Evolutionary conservation across 768 basidiomycete genomes (phyloP).

Genomic region (Tylopilus sp.): DNA sequence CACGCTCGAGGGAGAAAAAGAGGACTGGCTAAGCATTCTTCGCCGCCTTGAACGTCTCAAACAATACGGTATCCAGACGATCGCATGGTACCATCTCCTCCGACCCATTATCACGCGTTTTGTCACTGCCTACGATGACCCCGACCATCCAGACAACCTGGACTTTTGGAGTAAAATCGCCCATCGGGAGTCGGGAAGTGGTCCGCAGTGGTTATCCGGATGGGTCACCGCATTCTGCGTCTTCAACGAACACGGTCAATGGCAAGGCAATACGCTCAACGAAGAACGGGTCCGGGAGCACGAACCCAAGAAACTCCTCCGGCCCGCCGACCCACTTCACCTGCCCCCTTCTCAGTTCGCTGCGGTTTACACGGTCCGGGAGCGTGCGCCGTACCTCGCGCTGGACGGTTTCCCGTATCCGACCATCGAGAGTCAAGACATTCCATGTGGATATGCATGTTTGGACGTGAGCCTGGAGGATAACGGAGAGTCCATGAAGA

Average conservation of each 20-base stretch:
- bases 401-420: slow-evolving; percentile 31
- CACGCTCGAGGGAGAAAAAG: slow-evolving; percentile 40
- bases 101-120: slow-evolving; percentile 38
- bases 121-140: slow-evolving; percentile 35
- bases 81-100: slow-evolving; percentile 40
- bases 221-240: slow-evolving; percentile 41
- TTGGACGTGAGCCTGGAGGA: slow-evolving; percentile 30
- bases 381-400: slow-evolving; percentile 17
- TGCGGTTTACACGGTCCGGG: slow-evolving; percentile 23
- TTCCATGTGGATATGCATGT: slow-evolving; percentile 30
- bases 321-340: slow-evolving; percentile 26
- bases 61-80: slow-evolving; percentile 34
- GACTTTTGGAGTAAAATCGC: slow-evolving; percentile 40
- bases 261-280: slow-evolving; percentile 31
- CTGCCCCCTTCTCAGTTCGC: slow-evolving; percentile 26
- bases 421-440: slow-evolving; percentile 23
- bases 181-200: slow-evolving; percentile 26
- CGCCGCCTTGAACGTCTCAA: slow-evolving; percentile 37
- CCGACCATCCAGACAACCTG: slow-evolving; percentile 26
- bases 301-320: slow-evolving; percentile 32
- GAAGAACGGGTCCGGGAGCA: slow-evolving; percentile 27
- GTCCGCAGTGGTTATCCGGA: slow-evolving; percentile 33
- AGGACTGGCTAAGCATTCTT: slow-evolving; percentile 39
- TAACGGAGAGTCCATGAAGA: slow-evolving; percentile 22
- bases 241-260: slow-evolving; percentile 30